Base-by-base conservation (phyloP, 2,329 filamentous ascomycete genomes). In the Didymella segeticola region DNA sequence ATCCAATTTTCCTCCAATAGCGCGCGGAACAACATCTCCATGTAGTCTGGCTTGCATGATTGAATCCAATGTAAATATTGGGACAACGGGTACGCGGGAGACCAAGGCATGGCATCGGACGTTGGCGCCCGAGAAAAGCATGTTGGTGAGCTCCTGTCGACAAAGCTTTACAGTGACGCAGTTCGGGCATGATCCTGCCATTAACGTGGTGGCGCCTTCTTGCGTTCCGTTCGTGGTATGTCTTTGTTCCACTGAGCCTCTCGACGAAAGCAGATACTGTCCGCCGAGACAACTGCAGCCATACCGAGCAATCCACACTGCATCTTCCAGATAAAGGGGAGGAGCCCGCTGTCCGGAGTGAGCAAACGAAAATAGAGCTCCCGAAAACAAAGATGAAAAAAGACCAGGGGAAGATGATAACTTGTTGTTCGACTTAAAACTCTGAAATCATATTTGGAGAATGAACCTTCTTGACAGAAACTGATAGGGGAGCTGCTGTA, bases 1-100 rank as follows among this genome's bases (percentile, higher is more conserved):
- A 36, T 30, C 11, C 42, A 58, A 57, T 58, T 50, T 49, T 61
- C 55, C 56, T 52, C 63, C 58, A 64, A 62, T 64, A 31, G 56
- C 31, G 39, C 30, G 48, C 53, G 45, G 29, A 27, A 53, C 38
- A 51, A 31, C 43, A 52, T 37, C 55, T 58, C 9, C 26, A 47
- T 56, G 12, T 29, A 53, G 53, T 19, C 34, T 51, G 42, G 43
- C 56, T 48, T 50, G 56, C 53, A 60, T 59, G 48, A 60, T 31
- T 31, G 52, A 37, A 37, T 42, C 25, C 30, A 15, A 27, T 38
- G 26, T 14, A 17, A 41, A 33, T 48, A 43, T 47, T 53, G 30
- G 30, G 47, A 19, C 6, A 22, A 30, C 42, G 42, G 34, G 6
- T 41, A 29, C 14, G n/a, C 27, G 42, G 42, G 42, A 11, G 3